Conservation (phyloP, 495 filamentous ascomycete genomes). For the Xylaria flabelliformis region DNA sequence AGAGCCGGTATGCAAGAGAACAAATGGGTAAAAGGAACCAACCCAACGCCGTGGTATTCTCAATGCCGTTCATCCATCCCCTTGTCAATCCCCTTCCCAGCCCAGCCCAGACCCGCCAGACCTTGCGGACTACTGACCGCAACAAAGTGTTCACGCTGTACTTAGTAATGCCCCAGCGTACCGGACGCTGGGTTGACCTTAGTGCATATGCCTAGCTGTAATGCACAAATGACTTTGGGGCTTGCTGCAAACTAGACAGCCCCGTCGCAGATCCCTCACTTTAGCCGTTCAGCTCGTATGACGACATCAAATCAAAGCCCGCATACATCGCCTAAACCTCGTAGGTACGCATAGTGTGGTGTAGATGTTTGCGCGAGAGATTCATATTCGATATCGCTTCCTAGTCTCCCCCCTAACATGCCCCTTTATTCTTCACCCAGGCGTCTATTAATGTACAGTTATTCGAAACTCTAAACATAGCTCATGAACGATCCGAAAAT, state of each 20-base stretch:
- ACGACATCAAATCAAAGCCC: neutral
- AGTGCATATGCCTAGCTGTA: neutral
- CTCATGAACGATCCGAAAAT: constrained; percentile 31
- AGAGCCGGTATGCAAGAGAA: neutral
- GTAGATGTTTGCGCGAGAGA: neutral
- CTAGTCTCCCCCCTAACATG: constrained; percentile 6
- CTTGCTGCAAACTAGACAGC: constrained; percentile 14
- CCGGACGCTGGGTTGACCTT: neutral
- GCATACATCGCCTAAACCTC: neutral
- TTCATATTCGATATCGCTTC: neutral
- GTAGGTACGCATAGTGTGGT: neutral
- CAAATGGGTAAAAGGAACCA: constrained; percentile 8
- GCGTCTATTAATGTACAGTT: constrained; percentile 26
- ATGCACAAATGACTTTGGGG: constrained; percentile 8
- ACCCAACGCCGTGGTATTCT: constrained; percentile 14
- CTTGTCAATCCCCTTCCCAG: neutral
- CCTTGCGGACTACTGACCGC: constrained; percentile 8
- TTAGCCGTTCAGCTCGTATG: constrained; percentile 14
- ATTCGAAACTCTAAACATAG: neutral
- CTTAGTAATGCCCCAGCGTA: neutral
- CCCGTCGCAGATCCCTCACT: constrained; percentile 15
- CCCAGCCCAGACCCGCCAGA: neutral
- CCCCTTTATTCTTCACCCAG: neutral
- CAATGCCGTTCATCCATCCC: neutral
- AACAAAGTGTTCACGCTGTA: neutral